Percentiles rank a stretch among this genome's conserved stretches.
Conservation (phyloP, 495 filamentous ascomycete genomes). For the Trichoderma asperelloides region DNA sequence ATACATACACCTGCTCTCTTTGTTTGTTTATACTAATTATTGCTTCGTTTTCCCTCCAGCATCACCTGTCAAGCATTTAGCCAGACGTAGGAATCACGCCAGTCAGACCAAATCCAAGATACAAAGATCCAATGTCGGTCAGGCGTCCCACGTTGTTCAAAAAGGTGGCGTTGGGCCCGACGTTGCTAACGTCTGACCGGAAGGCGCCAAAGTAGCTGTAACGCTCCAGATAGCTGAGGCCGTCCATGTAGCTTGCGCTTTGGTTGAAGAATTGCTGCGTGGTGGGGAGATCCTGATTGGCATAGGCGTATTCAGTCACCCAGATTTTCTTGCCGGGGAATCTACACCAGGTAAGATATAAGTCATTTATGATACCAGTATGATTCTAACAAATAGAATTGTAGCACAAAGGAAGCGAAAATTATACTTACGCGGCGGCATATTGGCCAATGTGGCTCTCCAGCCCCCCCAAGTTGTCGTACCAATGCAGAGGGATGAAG, state of each 20-base stretch:
- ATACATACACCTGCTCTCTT: neutral
- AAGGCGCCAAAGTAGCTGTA: constrained; percentile 73
- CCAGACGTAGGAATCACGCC: constrained; percentile 28
- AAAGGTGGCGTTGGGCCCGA: constrained; percentile 61
- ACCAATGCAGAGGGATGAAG: constrained; percentile 71
- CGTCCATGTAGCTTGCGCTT: constrained; percentile 54
- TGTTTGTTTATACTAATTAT: neutral
- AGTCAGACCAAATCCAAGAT: constrained; percentile 48
- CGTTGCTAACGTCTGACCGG: constrained; percentile 53
- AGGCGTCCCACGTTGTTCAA: constrained; percentile 50
- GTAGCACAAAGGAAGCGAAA: neutral
- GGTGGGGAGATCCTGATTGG: constrained; percentile 38
- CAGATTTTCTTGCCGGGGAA: constrained; percentile 56
- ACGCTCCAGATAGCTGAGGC: constrained; percentile 46
- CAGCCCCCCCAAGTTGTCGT: constrained; percentile 64
- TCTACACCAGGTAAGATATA: constrained; percentile 15
- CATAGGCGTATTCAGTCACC: constrained; percentile 62
- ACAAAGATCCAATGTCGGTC: constrained; percentile 70
- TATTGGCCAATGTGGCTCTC: constrained; percentile 61
- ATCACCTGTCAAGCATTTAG: neutral
- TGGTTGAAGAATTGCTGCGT: constrained; percentile 59
- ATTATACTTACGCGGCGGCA: constrained; percentile 32
- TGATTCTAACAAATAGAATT: neutral
- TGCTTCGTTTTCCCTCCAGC: neutral
- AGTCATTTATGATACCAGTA: constrained; percentile 3